Conservation (phyloP, 441 rosid species). For the Corymbia calophylla region DNA sequence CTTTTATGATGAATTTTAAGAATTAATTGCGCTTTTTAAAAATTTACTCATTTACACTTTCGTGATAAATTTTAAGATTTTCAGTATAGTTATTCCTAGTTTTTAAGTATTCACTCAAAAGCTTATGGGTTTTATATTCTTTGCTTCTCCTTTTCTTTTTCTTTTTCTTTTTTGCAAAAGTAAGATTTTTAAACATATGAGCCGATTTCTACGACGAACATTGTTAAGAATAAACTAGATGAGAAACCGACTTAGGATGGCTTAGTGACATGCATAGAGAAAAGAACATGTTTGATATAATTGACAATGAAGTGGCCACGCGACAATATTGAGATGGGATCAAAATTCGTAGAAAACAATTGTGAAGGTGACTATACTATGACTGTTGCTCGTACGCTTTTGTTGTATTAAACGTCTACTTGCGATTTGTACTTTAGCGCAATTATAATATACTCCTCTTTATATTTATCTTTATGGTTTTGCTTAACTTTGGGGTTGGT, state of each 20-base stretch:
- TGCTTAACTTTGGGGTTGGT: not conserved
- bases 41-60: too few species aligned
- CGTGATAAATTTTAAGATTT: too few species aligned
- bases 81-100: too few species aligned
- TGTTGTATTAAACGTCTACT: not conserved
- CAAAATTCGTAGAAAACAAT: not conserved
- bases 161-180: not conserved
- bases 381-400: not conserved
- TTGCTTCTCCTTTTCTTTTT: not conserved
- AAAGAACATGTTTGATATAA: not conserved
- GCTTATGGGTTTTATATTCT: not conserved
- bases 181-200: not conserved
- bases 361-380: not conserved
- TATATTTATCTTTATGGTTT: not conserved
- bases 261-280: not conserved
- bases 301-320: not conserved
- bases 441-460: too few species aligned
- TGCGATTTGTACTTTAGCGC: not conserved
- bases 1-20: too few species aligned
- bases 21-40: too few species aligned
- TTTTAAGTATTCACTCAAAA: not conserved
- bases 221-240: not conserved
- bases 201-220: not conserved
- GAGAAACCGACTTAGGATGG: not conserved
- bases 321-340: accelerated